Evolutionary conservation across 1,139 yeast genomes (phyloP).

Genomic region (Protomyces arabidopsidicola): DNA sequence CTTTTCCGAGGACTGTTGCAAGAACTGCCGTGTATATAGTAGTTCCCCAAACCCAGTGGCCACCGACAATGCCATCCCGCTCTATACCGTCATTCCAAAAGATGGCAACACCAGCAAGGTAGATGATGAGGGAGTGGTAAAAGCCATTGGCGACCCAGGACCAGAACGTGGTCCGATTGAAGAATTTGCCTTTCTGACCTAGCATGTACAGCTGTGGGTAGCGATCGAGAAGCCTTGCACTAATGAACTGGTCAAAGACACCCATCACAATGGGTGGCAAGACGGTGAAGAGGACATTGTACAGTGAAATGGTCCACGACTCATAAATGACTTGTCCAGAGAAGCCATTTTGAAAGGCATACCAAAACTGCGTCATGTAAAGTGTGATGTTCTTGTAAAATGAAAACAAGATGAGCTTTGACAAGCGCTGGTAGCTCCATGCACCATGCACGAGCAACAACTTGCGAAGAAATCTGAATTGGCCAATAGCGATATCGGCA

Average conservation of each 20-base stretch:
- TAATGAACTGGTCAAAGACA: constrained; percentile 91
- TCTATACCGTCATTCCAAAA: constrained; percentile 53
- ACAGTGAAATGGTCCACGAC: constrained; percentile 95
- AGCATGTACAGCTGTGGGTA: constrained; percentile 89
- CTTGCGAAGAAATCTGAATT: constrained; percentile 78
- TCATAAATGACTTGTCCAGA: constrained; percentile 96
- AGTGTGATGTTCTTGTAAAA: constrained; percentile 93
- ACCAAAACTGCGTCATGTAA: constrained; percentile 98
- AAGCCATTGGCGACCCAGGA: constrained; percentile 96
- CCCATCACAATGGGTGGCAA: constrained; percentile 95
- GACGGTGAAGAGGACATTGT: constrained; percentile 92
- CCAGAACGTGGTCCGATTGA: constrained; percentile 91
- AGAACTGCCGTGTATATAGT: constrained; percentile 84
- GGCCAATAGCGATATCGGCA: constrained; percentile 96
- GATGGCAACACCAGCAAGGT: constrained; percentile 65
- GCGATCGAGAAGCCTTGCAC: constrained; percentile 79
- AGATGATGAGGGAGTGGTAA: constrained; percentile 83
- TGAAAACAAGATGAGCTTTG: constrained; percentile 86
- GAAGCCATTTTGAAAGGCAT: constrained; percentile 81
- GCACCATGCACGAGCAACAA: constrained; percentile 89
- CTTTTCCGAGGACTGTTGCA: constrained; percentile 87
- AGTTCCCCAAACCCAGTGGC: constrained; percentile 95
- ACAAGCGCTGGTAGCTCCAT: constrained; percentile 94
- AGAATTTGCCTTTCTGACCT: constrained; percentile 82
- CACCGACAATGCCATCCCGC: constrained; percentile 66